Base-by-base conservation (phyloP, 768 basidiomycete species). In the Xerocomellus dryophilus region DNA sequence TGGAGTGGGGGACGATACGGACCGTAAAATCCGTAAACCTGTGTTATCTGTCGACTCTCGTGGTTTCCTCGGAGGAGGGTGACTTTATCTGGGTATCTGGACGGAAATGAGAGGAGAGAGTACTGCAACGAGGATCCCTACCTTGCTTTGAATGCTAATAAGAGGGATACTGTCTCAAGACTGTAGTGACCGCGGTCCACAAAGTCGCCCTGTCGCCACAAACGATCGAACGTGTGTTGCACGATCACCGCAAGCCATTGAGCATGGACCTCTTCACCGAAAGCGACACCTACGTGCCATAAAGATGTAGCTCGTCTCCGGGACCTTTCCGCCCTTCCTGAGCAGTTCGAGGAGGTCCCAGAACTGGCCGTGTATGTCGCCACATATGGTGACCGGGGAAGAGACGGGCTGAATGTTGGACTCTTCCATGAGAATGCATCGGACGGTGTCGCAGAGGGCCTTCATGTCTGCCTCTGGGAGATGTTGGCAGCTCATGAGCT, bases 11-110 rank as follows among this genome's bases (percentile, higher is more conserved):
- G 45, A 35, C 12, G 27, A 39, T 9, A 34, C 54, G 15, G 9
- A 94, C 94, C 94, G 66, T 97, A 98, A 70, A 97, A 98, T n/a
- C 95, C 96, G 55, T 98, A 98, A 2, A 94, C 96, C 64, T 98
- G 96, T 5, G 96, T 98, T 62, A 98, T 98, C 71, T 98, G 96
- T 58, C 96, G 76, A 63, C 91, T 94, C 71, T 98, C 96, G 68
- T 98, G 96, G 71, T 98, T 98, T 36, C 96, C 95, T 31, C 96
- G 81, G 14, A 98, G 78, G 2, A 98, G 75, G 3, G 92, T 95
- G 51, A 98, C 90, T 63, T 84, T 84, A 71, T 97, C 92, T 15
- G 96, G 95, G 70, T 95, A 96, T 67, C 93, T 93, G 65, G 12
- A 42, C 36, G 42, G 21, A 51, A 42, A 42, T 64, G 43, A 61